Evolutionary conservation across 148 eudicot genomes (phyloP).

Genomic region (Beta vulgaris): DNA sequence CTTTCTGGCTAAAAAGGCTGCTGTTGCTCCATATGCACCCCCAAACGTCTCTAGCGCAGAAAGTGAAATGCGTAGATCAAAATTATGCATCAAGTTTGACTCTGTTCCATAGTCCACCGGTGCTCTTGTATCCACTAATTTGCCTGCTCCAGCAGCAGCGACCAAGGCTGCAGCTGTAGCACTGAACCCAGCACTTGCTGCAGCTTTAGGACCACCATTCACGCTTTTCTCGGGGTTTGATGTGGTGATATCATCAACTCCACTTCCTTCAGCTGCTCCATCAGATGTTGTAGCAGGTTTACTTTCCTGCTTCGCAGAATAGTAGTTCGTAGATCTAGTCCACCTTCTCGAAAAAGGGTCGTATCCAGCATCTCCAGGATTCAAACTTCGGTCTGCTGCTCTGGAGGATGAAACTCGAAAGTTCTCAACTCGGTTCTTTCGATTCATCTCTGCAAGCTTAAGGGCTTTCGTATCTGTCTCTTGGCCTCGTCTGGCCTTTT

Average conservation of each 20-base stretch:
- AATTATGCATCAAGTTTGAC: constrained; percentile 60
- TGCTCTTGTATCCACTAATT: constrained; percentile 80
- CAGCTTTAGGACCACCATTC: constrained; percentile 13
- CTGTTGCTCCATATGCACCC: constrained; percentile 61
- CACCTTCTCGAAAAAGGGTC: constrained; percentile 95
- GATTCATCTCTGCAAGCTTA: constrained; percentile 79
- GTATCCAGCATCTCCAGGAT: constrained; percentile 89
- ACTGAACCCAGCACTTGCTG: constrained; percentile 34
- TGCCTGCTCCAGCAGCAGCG: constrained; percentile 83
- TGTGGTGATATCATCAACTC: not conserved
- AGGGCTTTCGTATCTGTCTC: constrained; percentile 60
- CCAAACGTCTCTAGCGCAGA: constrained; percentile 58
- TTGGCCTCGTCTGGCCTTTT: constrained; percentile 48
- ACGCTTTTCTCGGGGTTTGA: not conserved
- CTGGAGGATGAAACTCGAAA: constrained; percentile 68
- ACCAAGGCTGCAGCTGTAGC: constrained; percentile 67
- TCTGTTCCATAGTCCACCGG: constrained; percentile 79
- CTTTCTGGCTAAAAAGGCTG: constrained; percentile 76
- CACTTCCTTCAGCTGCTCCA: constrained; percentile 11
- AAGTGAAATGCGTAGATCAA: constrained; percentile 71
- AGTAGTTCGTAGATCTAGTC: constrained; percentile 88
- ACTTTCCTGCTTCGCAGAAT: constrained; percentile 41
- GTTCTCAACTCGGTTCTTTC: constrained; percentile 76
- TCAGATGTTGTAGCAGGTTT: constrained; percentile 26
- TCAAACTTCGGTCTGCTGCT: constrained; percentile 42